Conservation (phyloP, 225 moss, liverwort and hornwort species). For the Polytrichum formosum region DNA sequence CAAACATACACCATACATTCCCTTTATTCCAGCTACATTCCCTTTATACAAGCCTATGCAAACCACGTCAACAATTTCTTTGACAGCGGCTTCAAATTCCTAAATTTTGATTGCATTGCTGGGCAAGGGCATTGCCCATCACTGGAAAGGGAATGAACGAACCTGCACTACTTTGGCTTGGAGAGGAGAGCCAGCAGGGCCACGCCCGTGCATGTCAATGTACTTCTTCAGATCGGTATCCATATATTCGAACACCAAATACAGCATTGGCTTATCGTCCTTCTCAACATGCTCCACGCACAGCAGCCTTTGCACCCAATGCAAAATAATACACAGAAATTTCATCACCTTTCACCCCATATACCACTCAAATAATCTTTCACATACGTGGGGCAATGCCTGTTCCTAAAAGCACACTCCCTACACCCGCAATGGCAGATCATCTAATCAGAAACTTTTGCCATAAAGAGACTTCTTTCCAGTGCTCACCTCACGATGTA, state of each 20-base stretch:
- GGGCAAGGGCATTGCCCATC: neutral
- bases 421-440: neutral
- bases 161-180: constrained; percentile 47
- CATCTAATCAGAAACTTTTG: neutral
- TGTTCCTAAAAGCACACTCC: neutral
- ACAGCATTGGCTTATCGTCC: constrained; percentile 40
- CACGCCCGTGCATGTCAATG: constrained; percentile 42
- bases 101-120: neutral
- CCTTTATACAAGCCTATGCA: neutral
- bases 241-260: constrained; percentile 59
- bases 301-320: constrained; percentile 19
- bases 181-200: constrained; percentile 35
- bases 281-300: constrained; percentile 51
- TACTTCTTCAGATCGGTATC: constrained; percentile 57
- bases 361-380: neutral
- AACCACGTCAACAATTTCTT: neutral
- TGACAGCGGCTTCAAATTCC: neutral
- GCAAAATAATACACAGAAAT: neutral
- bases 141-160: neutral
- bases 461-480: neutral
- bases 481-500: constrained; percentile 30
- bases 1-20: neutral
- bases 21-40: neutral
- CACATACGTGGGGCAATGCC: neutral
- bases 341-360: neutral